Percentiles rank a stretch among this genome's conserved stretches.
phyloP scores from a whole-genome alignment of 2,329 filamentous ascomycete species.

The Xylariomycetidae sp. region DNA sequence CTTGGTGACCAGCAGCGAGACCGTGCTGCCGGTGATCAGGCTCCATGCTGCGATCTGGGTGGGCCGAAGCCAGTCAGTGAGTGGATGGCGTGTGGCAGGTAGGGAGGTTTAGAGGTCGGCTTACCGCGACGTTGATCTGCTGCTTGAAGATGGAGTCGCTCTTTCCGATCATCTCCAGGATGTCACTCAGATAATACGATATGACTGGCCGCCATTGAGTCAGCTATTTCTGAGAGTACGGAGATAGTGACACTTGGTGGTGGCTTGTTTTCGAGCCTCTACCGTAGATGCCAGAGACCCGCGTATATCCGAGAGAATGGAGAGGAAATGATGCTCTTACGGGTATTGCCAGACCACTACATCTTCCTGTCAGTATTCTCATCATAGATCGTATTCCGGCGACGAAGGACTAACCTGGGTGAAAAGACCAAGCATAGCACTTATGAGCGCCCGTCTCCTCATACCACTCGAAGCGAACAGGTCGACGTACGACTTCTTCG shows the following conservation, averaged over 20 bases:
- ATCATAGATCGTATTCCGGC: neutral
- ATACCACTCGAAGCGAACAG: conserved; percentile 35
- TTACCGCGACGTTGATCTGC: conserved; percentile 36
- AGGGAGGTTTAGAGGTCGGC: neutral
- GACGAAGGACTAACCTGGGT: conserved; percentile 21
- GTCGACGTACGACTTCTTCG: conserved; percentile 39
- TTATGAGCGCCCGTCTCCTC: conserved; percentile 31
- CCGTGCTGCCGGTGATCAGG: conserved; percentile 34
- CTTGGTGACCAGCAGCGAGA: conserved; percentile 34
- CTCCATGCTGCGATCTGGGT: conserved; percentile 34
- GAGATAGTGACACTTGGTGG: too few relatives aligned
- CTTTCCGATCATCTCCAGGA: conserved; percentile 40
- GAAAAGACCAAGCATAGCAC: conserved; percentile 32
- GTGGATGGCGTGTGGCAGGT: neutral
- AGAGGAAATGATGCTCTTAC: too few relatives aligned
- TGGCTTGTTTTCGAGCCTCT: too few relatives aligned
- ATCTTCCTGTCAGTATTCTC: neutral
- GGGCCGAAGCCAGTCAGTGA: conserved; percentile 1
- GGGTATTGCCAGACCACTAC: conserved; percentile 15
- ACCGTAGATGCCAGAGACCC: too few relatives aligned
- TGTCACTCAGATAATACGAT: conserved; percentile 35
- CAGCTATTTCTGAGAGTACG: too few relatives aligned
- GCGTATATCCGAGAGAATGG: too few relatives aligned
- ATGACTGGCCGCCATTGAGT: too few relatives aligned
- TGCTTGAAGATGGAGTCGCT: conserved; percentile 35